Evolutionary conservation across 495 filamentous ascomycete species (phyloP).

Genomic region (Aspergillus baeticus): DNA sequence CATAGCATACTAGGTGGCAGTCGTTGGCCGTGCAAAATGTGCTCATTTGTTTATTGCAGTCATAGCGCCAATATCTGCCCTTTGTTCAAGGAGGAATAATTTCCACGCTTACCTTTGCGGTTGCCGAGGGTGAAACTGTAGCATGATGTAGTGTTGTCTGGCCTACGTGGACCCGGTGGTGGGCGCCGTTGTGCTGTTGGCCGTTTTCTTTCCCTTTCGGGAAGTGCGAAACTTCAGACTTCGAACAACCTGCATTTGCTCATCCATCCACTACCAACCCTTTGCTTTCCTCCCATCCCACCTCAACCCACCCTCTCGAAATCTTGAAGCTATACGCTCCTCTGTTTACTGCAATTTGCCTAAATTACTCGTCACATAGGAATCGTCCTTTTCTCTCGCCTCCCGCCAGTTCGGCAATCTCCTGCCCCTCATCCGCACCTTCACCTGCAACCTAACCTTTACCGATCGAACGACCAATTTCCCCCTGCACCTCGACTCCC

Average conservation of each 20-base stretch:
- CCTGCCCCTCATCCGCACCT: slow-evolving; percentile 25
- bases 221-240: slow-evolving; percentile 17
- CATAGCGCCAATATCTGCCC: neutral
- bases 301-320: slow-evolving; percentile 2
- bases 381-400: neutral
- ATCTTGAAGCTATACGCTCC: neutral
- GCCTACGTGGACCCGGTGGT: slow-evolving; percentile 5
- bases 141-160: neutral
- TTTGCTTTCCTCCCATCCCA: slow-evolving; percentile 8
- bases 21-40: neutral
- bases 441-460: slow-evolving; percentile 14
- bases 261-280: slow-evolving; percentile 4
- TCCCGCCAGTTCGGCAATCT: neutral
- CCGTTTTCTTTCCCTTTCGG: slow-evolving; percentile 21
- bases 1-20: neutral
- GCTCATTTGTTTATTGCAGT: neutral
- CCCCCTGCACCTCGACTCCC: slow-evolving; percentile 19
- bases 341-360: neutral
- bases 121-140: too few species aligned
- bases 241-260: slow-evolving; percentile 9
- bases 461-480: slow-evolving; percentile 26
- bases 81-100: neutral
- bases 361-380: neutral
- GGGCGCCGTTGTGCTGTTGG: slow-evolving; percentile 1
- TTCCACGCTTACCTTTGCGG: neutral